phyloP scores from a whole-genome alignment of 345 rosid species.

The Brassica nigra region DNA sequence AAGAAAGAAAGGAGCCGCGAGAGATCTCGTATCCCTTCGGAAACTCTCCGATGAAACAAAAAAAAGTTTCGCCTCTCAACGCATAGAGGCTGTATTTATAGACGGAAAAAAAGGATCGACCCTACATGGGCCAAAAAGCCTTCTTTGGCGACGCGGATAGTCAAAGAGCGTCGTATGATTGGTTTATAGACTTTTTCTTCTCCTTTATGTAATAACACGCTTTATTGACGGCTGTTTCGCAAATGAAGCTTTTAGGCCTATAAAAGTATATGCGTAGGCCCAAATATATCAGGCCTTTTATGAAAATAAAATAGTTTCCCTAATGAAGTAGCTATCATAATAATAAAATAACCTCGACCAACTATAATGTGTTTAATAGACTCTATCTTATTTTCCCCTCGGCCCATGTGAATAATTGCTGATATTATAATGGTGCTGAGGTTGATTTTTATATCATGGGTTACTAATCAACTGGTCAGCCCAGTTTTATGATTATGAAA shows the following conservation, averaged over 20 bases:
- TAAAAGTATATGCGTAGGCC: neutral
- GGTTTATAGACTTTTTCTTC: neutral
- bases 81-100: constrained; percentile 18
- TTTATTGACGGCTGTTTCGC: neutral
- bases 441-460: neutral
- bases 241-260: neutral
- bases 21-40: constrained; percentile 16
- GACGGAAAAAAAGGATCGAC: neutral
- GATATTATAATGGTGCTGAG: too few relatives aligned
- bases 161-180: neutral
- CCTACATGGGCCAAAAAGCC: constrained; percentile 1
- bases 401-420: neutral
- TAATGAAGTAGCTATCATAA: neutral
- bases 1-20: constrained; percentile 18
- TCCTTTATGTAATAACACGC: neutral
- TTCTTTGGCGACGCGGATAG: constrained; percentile 27
- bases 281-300: neutral
- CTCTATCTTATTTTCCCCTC: neutral
- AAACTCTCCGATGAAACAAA: constrained; percentile 26
- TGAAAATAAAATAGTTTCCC: neutral
- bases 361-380: neutral
- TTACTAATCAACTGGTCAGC: neutral
- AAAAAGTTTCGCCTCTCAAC: neutral
- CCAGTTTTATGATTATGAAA: neutral
- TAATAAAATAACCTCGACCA: neutral